A percentile compares a stretch with the other conserved stretches of the same genome.
These are phyloP conservation scores for Chamaenerion angustifolium DNA, from an alignment of 345 rosid species.

Conservation along the genomic window DNA sequence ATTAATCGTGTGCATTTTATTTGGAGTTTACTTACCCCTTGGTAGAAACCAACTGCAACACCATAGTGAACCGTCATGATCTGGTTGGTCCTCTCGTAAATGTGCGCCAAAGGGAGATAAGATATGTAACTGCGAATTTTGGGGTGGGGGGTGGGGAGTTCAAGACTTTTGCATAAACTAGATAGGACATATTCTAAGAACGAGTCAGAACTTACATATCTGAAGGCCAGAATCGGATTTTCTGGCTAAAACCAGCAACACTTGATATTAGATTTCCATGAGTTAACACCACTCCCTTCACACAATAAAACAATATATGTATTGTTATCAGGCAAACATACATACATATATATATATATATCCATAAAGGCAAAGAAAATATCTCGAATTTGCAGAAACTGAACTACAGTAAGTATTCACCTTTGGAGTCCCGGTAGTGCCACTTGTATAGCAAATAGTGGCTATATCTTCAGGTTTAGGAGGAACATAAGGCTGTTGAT, in stretches of 20 bases:
- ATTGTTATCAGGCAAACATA: slow-evolving; percentile 2
- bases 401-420: slow-evolving; percentile 20
- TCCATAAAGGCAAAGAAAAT: slow-evolving; percentile 5
- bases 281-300: slow-evolving; percentile 66
- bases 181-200: neutral
- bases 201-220: slow-evolving; percentile 51
- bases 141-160: neutral
- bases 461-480: slow-evolving; percentile 81
- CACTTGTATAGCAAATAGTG: slow-evolving; percentile 95
- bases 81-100: slow-evolving; percentile 75
- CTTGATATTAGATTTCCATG: slow-evolving; percentile 80
- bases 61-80: slow-evolving; percentile 42
- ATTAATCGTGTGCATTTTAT: neutral
- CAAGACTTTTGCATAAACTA: neutral
- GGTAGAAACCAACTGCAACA: slow-evolving; percentile 72
- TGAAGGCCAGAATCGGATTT: slow-evolving; percentile 27
- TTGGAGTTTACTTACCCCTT: slow-evolving; percentile 44
- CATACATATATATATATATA: neutral
- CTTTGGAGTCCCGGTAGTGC: slow-evolving; percentile 96
- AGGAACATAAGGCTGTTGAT: slow-evolving; percentile 47
- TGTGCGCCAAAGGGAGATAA: slow-evolving; percentile 93
- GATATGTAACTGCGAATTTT: slow-evolving; percentile 48
- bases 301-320: slow-evolving; percentile 7
- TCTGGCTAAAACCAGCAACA: slow-evolving; percentile 45
- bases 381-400: slow-evolving; percentile 7